phyloP scores from a whole-genome alignment of 1,139 yeast species.

The Lizanozyma gosingica region DNA sequence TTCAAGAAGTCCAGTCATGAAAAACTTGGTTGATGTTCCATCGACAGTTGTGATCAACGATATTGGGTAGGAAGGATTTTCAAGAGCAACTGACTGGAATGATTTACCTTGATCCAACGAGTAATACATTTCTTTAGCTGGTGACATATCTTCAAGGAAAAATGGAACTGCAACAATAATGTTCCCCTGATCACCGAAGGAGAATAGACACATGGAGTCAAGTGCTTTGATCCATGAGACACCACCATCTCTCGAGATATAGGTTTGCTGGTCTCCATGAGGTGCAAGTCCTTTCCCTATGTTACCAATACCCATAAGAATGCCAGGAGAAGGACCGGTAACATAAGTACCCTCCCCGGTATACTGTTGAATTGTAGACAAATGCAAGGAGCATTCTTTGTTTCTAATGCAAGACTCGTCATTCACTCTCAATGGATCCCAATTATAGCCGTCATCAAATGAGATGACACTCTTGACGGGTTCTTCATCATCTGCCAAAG shows the following conservation, averaged over 20 bases:
- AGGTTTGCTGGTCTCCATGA: conserved; percentile 30
- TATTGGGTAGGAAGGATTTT: conserved; percentile 36
- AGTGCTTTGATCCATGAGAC: conserved; percentile 53
- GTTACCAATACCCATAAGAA: conserved; percentile 52
- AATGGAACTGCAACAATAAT: conserved; percentile 55
- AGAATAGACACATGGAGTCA: conserved; percentile 46
- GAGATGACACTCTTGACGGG: conserved; percentile 28
- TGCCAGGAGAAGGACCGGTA: conserved; percentile 69
- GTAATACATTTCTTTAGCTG: conserved; percentile 31
- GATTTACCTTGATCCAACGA: conserved; percentile 70
- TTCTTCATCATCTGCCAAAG: neutral
- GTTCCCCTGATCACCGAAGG: conserved; percentile 80
- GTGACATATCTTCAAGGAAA: conserved; percentile 13
- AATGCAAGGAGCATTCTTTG: conserved; percentile 48
- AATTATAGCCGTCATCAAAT: conserved; percentile 56
- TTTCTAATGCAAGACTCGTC: conserved; percentile 28
- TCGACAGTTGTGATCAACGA: conserved; percentile 57
- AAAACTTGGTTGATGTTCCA: conserved; percentile 57
- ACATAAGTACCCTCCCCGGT: conserved; percentile 48
- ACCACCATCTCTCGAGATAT: conserved; percentile 74
- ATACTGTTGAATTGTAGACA: conserved; percentile 40
- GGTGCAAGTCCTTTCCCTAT: conserved; percentile 28
- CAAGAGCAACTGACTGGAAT: conserved; percentile 51
- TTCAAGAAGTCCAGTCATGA: conserved; percentile 41
- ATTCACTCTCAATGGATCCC: conserved; percentile 43